A percentile compares a stretch with the other conserved stretches of the same genome.
Conservation (phyloP, 768 basidiomycete genomes). For the Pleurotus salmoneostramineus region DNA sequence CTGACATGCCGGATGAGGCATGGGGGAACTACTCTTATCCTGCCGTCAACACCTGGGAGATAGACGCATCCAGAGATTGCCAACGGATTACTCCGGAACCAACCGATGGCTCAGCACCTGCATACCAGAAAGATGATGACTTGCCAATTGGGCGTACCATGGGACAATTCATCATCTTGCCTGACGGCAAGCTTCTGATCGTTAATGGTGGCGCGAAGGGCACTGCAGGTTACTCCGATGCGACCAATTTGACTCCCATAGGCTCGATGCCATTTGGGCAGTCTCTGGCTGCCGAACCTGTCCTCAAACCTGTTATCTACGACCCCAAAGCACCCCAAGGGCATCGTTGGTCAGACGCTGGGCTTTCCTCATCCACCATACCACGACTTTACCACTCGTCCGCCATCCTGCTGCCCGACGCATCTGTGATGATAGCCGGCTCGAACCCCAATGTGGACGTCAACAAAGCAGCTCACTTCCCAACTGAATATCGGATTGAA, state of each 20-base stretch:
- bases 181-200: slow-evolving; percentile 74
- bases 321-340: slow-evolving; percentile 72
- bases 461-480: slow-evolving; percentile 54
- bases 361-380: slow-evolving; percentile 57
- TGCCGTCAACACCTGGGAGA: slow-evolving; percentile 67
- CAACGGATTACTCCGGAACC: slow-evolving; percentile 88
- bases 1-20: slow-evolving; percentile 63
- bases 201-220: slow-evolving; percentile 84
- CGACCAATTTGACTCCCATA: slow-evolving; percentile 16
- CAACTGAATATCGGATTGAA: slow-evolving; percentile 80
- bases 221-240: slow-evolving; percentile 78
- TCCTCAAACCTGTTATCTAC: slow-evolving; percentile 79
- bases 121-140: slow-evolving; percentile 69
- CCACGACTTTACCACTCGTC: slow-evolving; percentile 89
- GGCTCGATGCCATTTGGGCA: slow-evolving; percentile 59
- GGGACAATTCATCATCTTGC: slow-evolving; percentile 87
- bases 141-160: slow-evolving; percentile 79
- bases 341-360: slow-evolving; percentile 67
- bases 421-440: slow-evolving; percentile 83
- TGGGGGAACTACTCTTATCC: slow-evolving; percentile 81
- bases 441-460: slow-evolving; percentile 93
- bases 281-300: slow-evolving; percentile 77
- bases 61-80: slow-evolving; percentile 69
- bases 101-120: slow-evolving; percentile 52
- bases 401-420: slow-evolving; percentile 86